Percentiles rank a stretch among this genome's conserved stretches.
These are phyloP conservation scores for Phytopythium montanum DNA, from an alignment of 352 stramenopile species.

Conservation along the genomic window DNA sequence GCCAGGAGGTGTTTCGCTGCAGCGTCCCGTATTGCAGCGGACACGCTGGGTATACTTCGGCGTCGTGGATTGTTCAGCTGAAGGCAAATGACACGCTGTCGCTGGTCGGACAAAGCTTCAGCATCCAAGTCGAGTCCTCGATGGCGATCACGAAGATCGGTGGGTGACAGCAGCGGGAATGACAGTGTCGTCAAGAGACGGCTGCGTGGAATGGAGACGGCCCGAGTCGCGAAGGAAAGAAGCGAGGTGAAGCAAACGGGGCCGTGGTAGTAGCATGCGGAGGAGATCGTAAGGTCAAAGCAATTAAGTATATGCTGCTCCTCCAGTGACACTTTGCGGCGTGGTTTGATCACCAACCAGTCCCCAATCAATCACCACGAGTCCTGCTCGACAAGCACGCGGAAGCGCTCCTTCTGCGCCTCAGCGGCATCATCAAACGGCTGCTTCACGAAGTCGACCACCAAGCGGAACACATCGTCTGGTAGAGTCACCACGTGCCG, in stretches of 20 bases:
- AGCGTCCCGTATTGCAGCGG: neutral
- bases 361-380: neutral
- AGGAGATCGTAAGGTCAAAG: neutral
- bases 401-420: constrained; percentile 3
- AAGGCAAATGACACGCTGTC: neutral
- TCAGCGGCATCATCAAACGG: neutral
- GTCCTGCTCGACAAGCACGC: neutral
- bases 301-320: neutral
- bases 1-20: neutral
- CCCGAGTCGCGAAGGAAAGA: neutral
- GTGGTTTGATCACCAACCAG: neutral
- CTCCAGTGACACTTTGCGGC: neutral
- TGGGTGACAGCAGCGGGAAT: neutral
- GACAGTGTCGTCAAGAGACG: neutral
- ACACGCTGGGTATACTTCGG: neutral
- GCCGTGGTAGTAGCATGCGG: neutral
- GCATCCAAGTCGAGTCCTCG: neutral
- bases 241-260: neutral
- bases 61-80: neutral
- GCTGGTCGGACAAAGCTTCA: neutral
- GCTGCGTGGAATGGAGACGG: neutral
- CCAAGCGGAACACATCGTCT: neutral
- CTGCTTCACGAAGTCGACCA: neutral
- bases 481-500: neutral
- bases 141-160: neutral